Evolutionary conservation across 495 filamentous ascomycete genomes (phyloP).

Genomic region (Daldinia decipiens): DNA sequence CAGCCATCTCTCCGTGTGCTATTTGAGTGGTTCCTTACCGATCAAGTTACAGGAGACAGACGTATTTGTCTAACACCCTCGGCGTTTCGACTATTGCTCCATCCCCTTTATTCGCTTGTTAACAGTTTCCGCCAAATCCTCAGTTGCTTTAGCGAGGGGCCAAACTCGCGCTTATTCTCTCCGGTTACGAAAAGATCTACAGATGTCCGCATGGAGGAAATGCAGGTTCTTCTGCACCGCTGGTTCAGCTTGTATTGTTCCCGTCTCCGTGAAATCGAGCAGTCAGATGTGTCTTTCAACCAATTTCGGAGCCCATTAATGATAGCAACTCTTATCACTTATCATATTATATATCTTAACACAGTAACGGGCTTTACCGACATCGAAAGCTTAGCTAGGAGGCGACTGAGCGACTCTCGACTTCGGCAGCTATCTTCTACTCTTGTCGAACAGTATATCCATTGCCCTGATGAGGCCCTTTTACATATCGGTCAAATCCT

Average conservation of each 20-base stretch:
- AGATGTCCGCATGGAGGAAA: slow-evolving; percentile 22
- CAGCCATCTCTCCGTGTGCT: slow-evolving; percentile 22
- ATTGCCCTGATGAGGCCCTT: slow-evolving; percentile 15
- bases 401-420: slow-evolving; percentile 9
- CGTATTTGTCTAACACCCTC: slow-evolving; percentile 11
- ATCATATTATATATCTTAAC: slow-evolving; percentile 15
- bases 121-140: slow-evolving; percentile 22
- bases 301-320: slow-evolving; percentile 11
- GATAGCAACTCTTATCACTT: slow-evolving; percentile 18
- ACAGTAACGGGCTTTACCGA: slow-evolving; percentile 18
- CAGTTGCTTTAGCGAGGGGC: slow-evolving; percentile 17
- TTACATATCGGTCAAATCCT: slow-evolving; percentile 20
- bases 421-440: slow-evolving; percentile 8
- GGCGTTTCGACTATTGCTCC: slow-evolving; percentile 13
- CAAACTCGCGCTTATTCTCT: slow-evolving; percentile 18
- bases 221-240: slow-evolving; percentile 13
- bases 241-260: slow-evolving; percentile 18
- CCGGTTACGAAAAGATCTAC: slow-evolving; percentile 22
- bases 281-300: not conserved
- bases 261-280: slow-evolving; percentile 1
- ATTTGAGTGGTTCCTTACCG: slow-evolving; percentile 25
- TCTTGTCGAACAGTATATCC: slow-evolving; percentile 5
- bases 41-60: slow-evolving; percentile 8
- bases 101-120: slow-evolving; percentile 18
- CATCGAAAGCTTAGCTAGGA: slow-evolving; percentile 20